Evolutionary conservation across 169 alveolate genomes (phyloP), one percentile per base, ranked within the genome.

Genomic region (Plasmodium coatneyi): DNA sequence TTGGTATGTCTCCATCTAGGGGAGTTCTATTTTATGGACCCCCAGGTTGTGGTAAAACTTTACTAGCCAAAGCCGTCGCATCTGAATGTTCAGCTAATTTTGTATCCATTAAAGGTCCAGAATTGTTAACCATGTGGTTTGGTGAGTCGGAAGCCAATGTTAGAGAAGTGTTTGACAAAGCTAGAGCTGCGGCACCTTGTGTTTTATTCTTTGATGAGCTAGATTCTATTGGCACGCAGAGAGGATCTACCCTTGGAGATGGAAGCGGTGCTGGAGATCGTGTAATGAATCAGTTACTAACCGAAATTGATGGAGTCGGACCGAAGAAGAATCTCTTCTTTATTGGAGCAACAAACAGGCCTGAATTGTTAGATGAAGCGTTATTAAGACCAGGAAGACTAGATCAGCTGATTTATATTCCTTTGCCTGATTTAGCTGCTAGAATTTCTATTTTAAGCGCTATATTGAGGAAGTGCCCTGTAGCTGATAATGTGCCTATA

Each of bases 11-110:
- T 71, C 99, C 99, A 76, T 98, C 99, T 30, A 97, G 99, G 36
- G 99, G 99, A 5, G 99, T 99, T 30, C 96, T 99, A 25, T 99
- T 99, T 97, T 99, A 99, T 96, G 99, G 99, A 14, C 99, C 99
- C n/a, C 99, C 99, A 71, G 99, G 99, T 52, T 99, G 99, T 95
- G 99, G 99, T 87, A 99, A 99, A 96, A 99, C 99, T 34, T 96
- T 99, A 71, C 94, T 99, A 92, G 99, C 99, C 43, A 99, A 99
- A 95, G 99, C 99, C 19, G 99, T 99, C 25, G 99, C 99, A 46
- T 98, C 98, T 56, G 99, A 99, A 95, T 99, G 99, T 96, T 98
- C 99, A 41, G 99, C 99, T 7, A 99, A 99, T 98, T 99, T 99
- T 97, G 98, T 99, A 30, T 98, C 99, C 28, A 98, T 99, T 84